phyloP scores from a whole-genome alignment of 2,329 filamentous ascomycete genomes.

The Fusarium sororula region DNA sequence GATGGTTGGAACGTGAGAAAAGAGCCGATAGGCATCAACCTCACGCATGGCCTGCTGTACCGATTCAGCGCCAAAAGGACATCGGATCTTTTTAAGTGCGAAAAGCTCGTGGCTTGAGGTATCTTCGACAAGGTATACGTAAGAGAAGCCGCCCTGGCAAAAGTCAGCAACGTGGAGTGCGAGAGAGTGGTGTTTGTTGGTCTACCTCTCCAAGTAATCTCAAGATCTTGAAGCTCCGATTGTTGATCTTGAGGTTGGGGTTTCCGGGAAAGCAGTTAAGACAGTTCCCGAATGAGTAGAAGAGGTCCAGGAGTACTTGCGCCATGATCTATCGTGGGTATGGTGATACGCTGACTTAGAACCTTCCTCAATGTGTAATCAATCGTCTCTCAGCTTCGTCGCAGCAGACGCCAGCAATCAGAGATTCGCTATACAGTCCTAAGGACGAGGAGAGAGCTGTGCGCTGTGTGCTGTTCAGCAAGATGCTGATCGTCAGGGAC shows the following conservation, averaged over 20 bases:
- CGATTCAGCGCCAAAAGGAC: constrained; percentile 96
- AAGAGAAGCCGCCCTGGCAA: constrained; percentile 89
- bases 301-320: constrained; percentile 84
- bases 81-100: constrained; percentile 98
- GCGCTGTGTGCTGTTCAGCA: not conserved
- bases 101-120: constrained; percentile 84
- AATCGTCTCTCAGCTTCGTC: not conserved
- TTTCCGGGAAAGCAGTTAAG: constrained; percentile 96
- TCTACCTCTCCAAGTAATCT: constrained; percentile 89
- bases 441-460: not conserved
- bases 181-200: not conserved
- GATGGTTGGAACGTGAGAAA: constrained; percentile 83
- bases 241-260: constrained; percentile 94
- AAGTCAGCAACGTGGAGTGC: constrained; percentile 1
- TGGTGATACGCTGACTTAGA: not conserved
- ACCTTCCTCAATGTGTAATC: not conserved
- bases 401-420: not conserved
- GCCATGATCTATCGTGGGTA: constrained; percentile 64
- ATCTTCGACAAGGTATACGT: constrained; percentile 98
- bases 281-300: constrained; percentile 94
- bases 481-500: constrained; percentile 28
- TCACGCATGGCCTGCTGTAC: constrained; percentile 95
- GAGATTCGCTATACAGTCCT: not conserved
- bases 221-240: constrained; percentile 92
- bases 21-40: constrained; percentile 95